Evolutionary conservation across 1,139 yeast genomes (phyloP).

Genomic region (Pichia sorboxylosa): DNA sequence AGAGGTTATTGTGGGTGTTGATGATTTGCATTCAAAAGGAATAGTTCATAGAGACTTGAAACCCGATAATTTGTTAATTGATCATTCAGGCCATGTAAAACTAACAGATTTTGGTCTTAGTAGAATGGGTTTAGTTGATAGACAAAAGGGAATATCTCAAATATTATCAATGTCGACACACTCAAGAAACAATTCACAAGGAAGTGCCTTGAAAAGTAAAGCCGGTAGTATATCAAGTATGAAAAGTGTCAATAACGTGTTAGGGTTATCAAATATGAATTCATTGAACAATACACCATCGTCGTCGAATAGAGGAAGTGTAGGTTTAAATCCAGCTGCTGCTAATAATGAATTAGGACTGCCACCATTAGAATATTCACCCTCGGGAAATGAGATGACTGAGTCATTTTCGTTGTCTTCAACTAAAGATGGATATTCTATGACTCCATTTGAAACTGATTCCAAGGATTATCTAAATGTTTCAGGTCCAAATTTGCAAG

Average conservation of each 20-base stretch:
- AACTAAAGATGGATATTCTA: neutral
- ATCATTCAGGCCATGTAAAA: slow-evolving; percentile 76
- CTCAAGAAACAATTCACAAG: slow-evolving; percentile 23
- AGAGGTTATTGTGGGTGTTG: slow-evolving; percentile 83
- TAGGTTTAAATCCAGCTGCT: slow-evolving; percentile 4
- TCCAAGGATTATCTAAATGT: too few relatives aligned
- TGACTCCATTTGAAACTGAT: neutral
- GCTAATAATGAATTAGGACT: too few relatives aligned
- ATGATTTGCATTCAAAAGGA: slow-evolving; percentile 73
- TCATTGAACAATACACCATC: slow-evolving; percentile 6
- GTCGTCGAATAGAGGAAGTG: slow-evolving; percentile 9
- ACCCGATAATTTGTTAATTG: slow-evolving; percentile 88
- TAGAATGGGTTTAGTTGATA: slow-evolving; percentile 75
- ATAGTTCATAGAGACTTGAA: slow-evolving; percentile 68
- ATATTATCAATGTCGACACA: slow-evolving; percentile 1
- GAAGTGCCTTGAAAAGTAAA: slow-evolving; percentile 1
- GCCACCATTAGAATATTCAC: too few relatives aligned
- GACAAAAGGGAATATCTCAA: slow-evolving; percentile 38
- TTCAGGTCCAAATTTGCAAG: slow-evolving; percentile 8
- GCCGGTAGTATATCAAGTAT: slow-evolving; percentile 6
- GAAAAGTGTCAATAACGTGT: slow-evolving; percentile 4
- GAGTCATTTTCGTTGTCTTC: too few relatives aligned
- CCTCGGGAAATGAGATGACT: too few relatives aligned
- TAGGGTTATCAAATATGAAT: slow-evolving; percentile 1
- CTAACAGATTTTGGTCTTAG: slow-evolving; percentile 92